These are phyloP conservation scores for Chaetomiaceae sp. DNA, from an alignment of 2,329 filamentous ascomycete species.

Conservation along the genomic window DNA sequence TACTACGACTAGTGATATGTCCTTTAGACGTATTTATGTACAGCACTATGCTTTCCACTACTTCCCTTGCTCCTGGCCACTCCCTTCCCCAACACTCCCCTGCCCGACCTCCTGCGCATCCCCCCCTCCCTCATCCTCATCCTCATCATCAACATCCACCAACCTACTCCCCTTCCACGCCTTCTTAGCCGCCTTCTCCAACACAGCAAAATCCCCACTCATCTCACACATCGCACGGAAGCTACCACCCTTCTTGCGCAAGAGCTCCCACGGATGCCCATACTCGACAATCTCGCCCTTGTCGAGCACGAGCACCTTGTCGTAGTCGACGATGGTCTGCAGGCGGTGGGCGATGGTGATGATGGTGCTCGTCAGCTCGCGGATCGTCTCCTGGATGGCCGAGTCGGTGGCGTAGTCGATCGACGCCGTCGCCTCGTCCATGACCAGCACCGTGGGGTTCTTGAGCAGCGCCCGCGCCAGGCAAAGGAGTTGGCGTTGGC, in stretches of 20 bases:
- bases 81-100: too few species aligned
- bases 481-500: conserved; percentile 90
- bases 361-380: conserved; percentile 88
- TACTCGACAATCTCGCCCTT: conserved; percentile 84
- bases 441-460: conserved; percentile 86
- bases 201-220: conserved; percentile 51
- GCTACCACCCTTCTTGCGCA: conserved; percentile 54
- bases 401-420: conserved; percentile 95
- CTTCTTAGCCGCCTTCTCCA: conserved; percentile 53
- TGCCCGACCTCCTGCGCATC: too few species aligned
- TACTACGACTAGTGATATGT: too few species aligned
- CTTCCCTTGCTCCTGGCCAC: too few species aligned
- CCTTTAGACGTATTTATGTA: too few species aligned
- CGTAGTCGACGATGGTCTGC: conserved; percentile 96
- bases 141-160: not conserved
- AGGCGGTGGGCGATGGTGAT: conserved; percentile 94
- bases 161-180: conserved; percentile 36
- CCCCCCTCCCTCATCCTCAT: not conserved
- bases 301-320: conserved; percentile 93
- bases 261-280: conserved; percentile 80
- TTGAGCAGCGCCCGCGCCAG: conserved; percentile 90
- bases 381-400: conserved; percentile 94
- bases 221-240: conserved; percentile 62
- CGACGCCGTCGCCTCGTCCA: conserved; percentile 97
- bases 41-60: too few species aligned